A percentile compares a stretch with the other conserved stretches of the same genome.
phyloP scores from a whole-genome alignment of 257 asterid species.

The Solanum virginianum region DNA sequence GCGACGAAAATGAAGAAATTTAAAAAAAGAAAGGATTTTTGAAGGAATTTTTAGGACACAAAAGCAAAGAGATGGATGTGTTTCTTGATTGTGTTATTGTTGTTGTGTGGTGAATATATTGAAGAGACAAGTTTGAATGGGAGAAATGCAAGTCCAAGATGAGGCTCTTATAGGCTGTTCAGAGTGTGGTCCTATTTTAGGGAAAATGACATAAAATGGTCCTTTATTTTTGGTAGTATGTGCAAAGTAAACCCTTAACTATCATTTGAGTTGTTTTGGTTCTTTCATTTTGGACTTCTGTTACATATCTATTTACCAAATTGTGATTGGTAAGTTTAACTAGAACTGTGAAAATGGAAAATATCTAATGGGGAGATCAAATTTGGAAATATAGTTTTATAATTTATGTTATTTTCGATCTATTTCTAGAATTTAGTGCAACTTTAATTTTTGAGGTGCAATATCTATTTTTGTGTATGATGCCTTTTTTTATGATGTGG shows the following conservation, averaged over 20 bases:
- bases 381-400: neutral
- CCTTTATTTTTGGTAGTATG: neutral
- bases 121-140: neutral
- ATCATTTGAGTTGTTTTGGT: neutral
- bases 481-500: neutral
- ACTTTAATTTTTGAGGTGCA: neutral
- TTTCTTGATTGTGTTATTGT: neutral
- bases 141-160: neutral
- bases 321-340: neutral
- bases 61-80: neutral
- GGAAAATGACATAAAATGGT: neutral
- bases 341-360: neutral
- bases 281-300: neutral
- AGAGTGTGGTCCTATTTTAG: constrained; percentile 16
- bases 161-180: constrained; percentile 22
- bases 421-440: neutral
- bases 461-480: neutral
- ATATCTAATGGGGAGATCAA: neutral
- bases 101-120: neutral
- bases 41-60: neutral
- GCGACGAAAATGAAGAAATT: neutral
- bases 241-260: neutral
- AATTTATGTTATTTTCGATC: neutral
- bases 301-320: neutral
- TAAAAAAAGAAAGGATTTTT: neutral